Percentiles rank a stretch among this genome's conserved stretches.
Evolutionary conservation across 2,329 filamentous ascomycete genomes (phyloP).

Genomic region (Colletotrichum destructivum): DNA sequence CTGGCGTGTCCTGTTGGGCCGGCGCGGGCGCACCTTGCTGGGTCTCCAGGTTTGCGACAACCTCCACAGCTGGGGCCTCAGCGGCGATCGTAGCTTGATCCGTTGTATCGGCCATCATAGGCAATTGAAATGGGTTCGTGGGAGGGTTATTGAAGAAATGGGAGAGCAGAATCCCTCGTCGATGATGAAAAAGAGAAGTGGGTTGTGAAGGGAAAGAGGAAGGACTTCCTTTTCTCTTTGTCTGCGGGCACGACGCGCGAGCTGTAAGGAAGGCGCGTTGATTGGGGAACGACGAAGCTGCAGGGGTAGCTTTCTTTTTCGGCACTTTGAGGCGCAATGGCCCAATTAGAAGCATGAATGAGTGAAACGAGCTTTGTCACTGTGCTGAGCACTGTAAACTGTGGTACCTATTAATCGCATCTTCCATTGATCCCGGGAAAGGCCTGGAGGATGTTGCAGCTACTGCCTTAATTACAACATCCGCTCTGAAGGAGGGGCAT

Average conservation of each 20-base stretch:
- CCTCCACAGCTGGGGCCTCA: slow-evolving; percentile 41
- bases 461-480: slow-evolving; percentile 7
- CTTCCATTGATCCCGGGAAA: slow-evolving; percentile 20
- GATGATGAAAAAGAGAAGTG: slow-evolving; percentile 17
- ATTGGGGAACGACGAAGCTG: slow-evolving; percentile 44
- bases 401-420: slow-evolving; percentile 23
- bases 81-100: slow-evolving; percentile 47
- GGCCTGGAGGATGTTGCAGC: slow-evolving; percentile 11
- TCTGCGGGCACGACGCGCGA: slow-evolving; percentile 42
- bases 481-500: slow-evolving; percentile 3
- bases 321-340: slow-evolving; percentile 25
- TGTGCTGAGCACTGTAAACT: slow-evolving; percentile 33
- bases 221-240: slow-evolving; percentile 21
- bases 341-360: slow-evolving; percentile 30
- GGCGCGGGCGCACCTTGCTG: slow-evolving; percentile 38
- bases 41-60: slow-evolving; percentile 44
- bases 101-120: slow-evolving; percentile 49
- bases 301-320: slow-evolving; percentile 34
- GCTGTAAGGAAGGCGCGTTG: slow-evolving; percentile 40
- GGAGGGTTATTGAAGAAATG: slow-evolving; percentile 8
- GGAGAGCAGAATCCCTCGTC: slow-evolving; percentile 1
- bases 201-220: slow-evolving; percentile 16
- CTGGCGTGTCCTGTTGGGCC: slow-evolving; percentile 34
- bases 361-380: neutral
- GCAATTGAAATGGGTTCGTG: neutral